Conservation (phyloP, 2,329 filamentous ascomycete species). For the Colletotrichum lentis region DNA sequence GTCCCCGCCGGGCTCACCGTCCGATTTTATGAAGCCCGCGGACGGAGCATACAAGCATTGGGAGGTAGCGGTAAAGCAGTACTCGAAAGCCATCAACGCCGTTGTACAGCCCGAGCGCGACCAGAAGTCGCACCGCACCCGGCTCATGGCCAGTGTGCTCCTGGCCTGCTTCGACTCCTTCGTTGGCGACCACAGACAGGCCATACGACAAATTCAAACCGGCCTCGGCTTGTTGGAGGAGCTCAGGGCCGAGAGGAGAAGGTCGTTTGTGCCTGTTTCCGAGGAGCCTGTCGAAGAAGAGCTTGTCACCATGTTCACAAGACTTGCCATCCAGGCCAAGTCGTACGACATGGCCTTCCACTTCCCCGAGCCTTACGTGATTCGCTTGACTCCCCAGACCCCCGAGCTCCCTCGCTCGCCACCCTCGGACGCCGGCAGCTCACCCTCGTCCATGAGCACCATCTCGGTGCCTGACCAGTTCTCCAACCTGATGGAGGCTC, state of each 20-base stretch:
- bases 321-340: conserved; percentile 71
- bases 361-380: conserved; percentile 69
- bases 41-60: conserved; percentile 61
- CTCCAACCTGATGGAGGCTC: conserved; percentile 61
- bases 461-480: conserved; percentile 57
- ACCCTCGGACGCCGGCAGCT: conserved; percentile 52
- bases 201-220: conserved; percentile 68
- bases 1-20: conserved; percentile 58
- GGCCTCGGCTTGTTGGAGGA: conserved; percentile 64
- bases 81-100: conserved; percentile 63
- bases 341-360: conserved; percentile 75
- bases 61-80: conserved; percentile 67
- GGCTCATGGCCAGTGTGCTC: conserved; percentile 71
- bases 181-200: conserved; percentile 68
- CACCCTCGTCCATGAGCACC: conserved; percentile 51
- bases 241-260: conserved; percentile 57
- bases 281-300: conserved; percentile 65
- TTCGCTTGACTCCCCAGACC: conserved; percentile 56
- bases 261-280: conserved; percentile 49
- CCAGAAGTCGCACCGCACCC: conserved; percentile 58
- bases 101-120: conserved; percentile 57
- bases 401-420: conserved; percentile 52
- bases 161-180: conserved; percentile 75
- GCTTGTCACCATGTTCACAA: conserved; percentile 69
- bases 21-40: conserved; percentile 43